These are phyloP conservation scores for Solanum bukasovii DNA, from an alignment of 257 asterid species.

Conservation along the genomic window DNA sequence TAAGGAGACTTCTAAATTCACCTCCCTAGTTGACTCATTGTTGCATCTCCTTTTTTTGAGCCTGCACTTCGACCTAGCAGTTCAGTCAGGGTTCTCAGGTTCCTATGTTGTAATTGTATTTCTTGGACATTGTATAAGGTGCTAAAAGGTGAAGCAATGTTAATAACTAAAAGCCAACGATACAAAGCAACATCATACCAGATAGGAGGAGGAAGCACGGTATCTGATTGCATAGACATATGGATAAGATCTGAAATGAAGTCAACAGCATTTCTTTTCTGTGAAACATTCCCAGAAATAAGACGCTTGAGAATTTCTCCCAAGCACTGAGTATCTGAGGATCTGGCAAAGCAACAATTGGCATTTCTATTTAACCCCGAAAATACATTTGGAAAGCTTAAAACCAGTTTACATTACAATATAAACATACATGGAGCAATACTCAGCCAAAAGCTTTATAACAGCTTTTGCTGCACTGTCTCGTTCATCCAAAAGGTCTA, in stretches of 20 bases:
- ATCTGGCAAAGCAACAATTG: constrained; percentile 34
- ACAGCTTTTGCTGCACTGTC: constrained; percentile 84
- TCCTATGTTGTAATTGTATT: background rate
- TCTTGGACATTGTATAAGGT: background rate
- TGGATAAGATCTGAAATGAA: constrained; percentile 51
- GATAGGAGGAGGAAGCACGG: constrained; percentile 33
- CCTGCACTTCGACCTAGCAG: background rate
- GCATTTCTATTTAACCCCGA: constrained; percentile 6
- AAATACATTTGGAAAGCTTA: background rate
- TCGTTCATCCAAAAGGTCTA: constrained; percentile 68
- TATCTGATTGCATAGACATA: constrained; percentile 37
- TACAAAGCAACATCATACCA: constrained; percentile 29
- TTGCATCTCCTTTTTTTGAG: background rate
- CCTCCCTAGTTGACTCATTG: background rate
- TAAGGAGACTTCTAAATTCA: background rate
- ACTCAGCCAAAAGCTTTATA: constrained; percentile 73
- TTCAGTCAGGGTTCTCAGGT: background rate
- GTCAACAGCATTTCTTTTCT: constrained; percentile 72
- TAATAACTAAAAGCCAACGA: background rate
- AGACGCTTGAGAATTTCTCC: constrained; percentile 50
- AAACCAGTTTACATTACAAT: background rate
- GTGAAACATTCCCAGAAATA: constrained; percentile 40
- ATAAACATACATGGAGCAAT: constrained; percentile 55
- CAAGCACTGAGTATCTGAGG: constrained; percentile 48
- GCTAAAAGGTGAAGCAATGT: background rate